Conservation (phyloP, 805 yeast genomes). For the Hemisphaericaspora nanyangensis region DNA sequence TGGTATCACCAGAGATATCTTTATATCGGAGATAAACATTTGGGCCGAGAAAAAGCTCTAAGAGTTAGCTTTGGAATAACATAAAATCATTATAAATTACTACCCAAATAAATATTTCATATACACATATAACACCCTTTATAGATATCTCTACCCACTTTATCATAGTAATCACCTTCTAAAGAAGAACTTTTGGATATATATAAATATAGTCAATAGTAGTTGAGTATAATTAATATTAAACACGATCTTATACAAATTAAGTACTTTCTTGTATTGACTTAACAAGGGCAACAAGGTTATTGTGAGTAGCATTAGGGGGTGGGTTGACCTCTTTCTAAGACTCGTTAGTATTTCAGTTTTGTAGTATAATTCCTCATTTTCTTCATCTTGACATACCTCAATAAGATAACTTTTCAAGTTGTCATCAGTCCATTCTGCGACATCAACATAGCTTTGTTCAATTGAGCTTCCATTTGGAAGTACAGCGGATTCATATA, state of each 20-base stretch:
- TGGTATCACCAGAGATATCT: constrained; percentile 57
- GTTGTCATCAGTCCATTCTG: constrained; percentile 33
- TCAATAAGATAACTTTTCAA: constrained; percentile 33
- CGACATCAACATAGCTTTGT: constrained; percentile 24
- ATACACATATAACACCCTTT: not conserved
- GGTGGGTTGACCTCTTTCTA: constrained; percentile 47
- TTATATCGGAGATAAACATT: constrained; percentile 20
- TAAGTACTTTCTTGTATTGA: constrained; percentile 31
- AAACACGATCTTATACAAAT: constrained; percentile 16
- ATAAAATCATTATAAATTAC: not conserved
- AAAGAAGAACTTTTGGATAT: constrained; percentile 1
- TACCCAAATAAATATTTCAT: not conserved
- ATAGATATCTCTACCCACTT: too few species aligned
- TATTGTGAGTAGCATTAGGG: constrained; percentile 41
- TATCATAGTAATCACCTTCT: too few species aligned
- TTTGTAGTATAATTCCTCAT: not conserved
- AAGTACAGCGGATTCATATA: constrained; percentile 9
- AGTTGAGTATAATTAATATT: constrained; percentile 17
- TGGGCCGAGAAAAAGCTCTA: not conserved
- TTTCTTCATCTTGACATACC: constrained; percentile 26
- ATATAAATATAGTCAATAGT: constrained; percentile 1
- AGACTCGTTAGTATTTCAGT: constrained; percentile 12
- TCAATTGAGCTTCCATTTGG: constrained; percentile 1
- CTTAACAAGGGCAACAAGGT: constrained; percentile 45
- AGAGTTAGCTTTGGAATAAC: not conserved